These are phyloP conservation scores for Tetraselmis striata DNA, from an alignment of 139 green algal genomes.

Conservation along the genomic window DNA sequence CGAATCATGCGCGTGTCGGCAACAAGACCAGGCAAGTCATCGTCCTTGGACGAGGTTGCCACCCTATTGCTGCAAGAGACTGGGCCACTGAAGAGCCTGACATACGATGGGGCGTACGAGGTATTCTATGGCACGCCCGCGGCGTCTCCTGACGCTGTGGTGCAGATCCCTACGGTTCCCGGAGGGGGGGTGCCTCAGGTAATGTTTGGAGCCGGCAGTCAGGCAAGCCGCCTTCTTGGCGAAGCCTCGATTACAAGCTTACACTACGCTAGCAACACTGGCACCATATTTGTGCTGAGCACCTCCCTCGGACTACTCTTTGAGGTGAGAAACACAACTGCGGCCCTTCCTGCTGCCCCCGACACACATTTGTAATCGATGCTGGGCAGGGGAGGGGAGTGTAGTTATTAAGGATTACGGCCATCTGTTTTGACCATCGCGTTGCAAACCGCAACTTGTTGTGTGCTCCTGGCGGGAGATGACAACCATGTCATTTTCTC, in stretches of 20 bases:
- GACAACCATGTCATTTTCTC: too few relatives aligned
- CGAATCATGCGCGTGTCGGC: not conserved
- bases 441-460: too few relatives aligned
- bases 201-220: not conserved
- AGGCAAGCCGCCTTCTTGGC: not conserved
- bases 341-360: too few relatives aligned
- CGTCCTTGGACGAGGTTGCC: not conserved
- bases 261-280: not conserved
- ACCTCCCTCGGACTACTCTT: not conserved
- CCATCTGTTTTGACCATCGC: too few relatives aligned
- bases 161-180: not conserved
- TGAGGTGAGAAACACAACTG: not conserved
- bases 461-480: too few relatives aligned
- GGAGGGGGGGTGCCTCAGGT: not conserved
- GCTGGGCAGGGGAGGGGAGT: too few relatives aligned
- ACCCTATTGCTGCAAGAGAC: not conserved
- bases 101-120: not conserved
- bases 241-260: not conserved
- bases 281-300: not conserved
- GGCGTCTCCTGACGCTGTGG: not conserved
- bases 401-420: too few relatives aligned
- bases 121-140: not conserved
- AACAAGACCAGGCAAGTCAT: not conserved
- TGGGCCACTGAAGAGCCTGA: not conserved
- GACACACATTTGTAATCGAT: too few relatives aligned